phyloP scores from a whole-genome alignment of 192 early-diverging fungal genomes.

The Umbelopsis vinacea region DNA sequence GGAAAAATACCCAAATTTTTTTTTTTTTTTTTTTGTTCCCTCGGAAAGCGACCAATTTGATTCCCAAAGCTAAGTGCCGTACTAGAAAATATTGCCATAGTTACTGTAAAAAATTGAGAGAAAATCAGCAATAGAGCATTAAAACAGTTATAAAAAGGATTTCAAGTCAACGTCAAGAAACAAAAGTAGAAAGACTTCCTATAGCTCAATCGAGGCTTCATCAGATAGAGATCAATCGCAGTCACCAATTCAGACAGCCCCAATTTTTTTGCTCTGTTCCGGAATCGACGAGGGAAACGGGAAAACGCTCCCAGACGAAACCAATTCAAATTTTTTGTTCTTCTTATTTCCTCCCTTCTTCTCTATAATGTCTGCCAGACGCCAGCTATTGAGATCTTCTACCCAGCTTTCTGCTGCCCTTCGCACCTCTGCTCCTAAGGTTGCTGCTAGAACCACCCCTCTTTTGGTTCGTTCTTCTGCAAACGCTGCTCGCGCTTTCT shows the following conservation, averaged over 20 bases:
- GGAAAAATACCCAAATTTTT: not conserved
- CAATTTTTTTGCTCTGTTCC: conserved; percentile 22
- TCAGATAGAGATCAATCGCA: conserved; percentile 3
- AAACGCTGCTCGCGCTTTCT: conserved; percentile 46
- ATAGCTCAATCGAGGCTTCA: too few species aligned
- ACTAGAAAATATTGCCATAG: not conserved
- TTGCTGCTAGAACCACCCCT: conserved; percentile 34
- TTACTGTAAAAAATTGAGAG: not conserved
- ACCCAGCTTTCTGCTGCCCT: conserved; percentile 25
- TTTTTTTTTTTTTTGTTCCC: not conserved
- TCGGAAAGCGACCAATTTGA: not conserved
- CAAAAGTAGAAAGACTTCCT: too few species aligned
- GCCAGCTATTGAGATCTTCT: conserved; percentile 34
- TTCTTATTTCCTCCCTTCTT: conserved; percentile 7
- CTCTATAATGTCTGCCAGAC: conserved; percentile 31
- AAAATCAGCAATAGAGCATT: not conserved
- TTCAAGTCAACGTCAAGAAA: too few species aligned
- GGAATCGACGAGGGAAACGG: conserved; percentile 23
- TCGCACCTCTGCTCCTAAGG: conserved; percentile 33
- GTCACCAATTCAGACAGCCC: conserved; percentile 15
- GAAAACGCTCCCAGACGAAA: conserved; percentile 22
- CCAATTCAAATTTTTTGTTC: conserved; percentile 21
- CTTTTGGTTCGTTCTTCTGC: conserved; percentile 36
- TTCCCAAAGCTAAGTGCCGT: not conserved
- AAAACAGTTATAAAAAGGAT: too few species aligned